phyloP scores from a whole-genome alignment of 2,329 filamentous ascomycete genomes.

The Hypocreales sp. region DNA sequence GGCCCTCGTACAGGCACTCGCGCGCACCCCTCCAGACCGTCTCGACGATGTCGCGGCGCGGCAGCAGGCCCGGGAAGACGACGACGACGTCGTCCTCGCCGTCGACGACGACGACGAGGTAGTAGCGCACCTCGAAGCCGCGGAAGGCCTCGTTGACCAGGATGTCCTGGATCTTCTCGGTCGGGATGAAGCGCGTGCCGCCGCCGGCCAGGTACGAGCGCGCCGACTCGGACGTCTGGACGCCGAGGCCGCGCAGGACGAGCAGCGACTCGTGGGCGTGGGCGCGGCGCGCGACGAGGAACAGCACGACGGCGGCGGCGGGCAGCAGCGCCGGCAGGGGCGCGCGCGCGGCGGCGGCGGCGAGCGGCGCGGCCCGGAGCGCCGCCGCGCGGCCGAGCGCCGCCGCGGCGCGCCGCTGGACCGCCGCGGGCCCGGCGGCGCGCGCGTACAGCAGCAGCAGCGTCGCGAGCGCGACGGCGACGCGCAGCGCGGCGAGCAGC shows the following conservation, averaged over 20 bases:
- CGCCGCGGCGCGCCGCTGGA: constrained; percentile 5
- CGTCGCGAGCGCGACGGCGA: constrained; percentile 24
- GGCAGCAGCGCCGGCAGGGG: constrained; percentile 26
- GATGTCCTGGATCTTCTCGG: constrained; percentile 81
- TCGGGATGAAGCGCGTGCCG: constrained; percentile 58
- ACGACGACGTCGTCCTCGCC: constrained; percentile 81
- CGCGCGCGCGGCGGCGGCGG: constrained; percentile 14
- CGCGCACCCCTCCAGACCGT: constrained; percentile 79
- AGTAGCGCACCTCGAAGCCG: constrained; percentile 82
- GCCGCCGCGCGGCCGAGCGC: constrained; percentile 5
- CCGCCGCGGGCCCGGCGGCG: constrained; percentile 21
- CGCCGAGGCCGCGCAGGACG: constrained; percentile 74
- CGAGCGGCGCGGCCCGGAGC: constrained; percentile 9
- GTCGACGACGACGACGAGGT: constrained; percentile 78
- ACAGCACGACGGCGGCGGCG: constrained; percentile 20
- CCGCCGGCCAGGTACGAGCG: constrained; percentile 40
- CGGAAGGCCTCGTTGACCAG: constrained; percentile 90
- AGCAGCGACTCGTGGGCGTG: constrained; percentile 68
- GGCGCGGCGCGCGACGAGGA: constrained; percentile 27
- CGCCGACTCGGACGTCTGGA: constrained; percentile 63
- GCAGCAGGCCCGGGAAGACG: constrained; percentile 78
- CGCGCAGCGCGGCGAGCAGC: constrained; percentile 25
- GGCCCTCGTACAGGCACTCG: constrained; percentile 57
- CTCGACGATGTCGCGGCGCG: constrained; percentile 60
- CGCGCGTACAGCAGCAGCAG: constrained; percentile 34